Evolutionary conservation across 352 stramenopile species (phyloP), one percentile per base, ranked within the genome.

Genomic region (Pythium apleroticum): DNA sequence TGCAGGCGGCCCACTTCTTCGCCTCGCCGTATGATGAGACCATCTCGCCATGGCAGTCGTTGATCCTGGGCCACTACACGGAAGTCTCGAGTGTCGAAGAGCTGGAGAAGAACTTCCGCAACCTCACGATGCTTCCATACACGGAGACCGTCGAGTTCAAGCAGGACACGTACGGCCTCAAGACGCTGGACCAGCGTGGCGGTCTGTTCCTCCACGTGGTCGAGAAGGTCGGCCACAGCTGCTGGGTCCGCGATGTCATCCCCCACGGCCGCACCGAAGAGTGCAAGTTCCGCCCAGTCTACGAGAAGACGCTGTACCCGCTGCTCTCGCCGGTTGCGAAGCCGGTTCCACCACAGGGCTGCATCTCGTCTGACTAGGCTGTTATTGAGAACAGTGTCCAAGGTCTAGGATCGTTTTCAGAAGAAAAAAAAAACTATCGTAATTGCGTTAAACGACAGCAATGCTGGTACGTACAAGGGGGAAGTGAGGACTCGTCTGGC

Each of bases 201-300:
- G 60, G 52, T 0, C 53, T 80, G 1, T 65, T 72, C 52, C 25
- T 76, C 5, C 63, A 72, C 31, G 46, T 52, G 9, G 55, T 73
- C 0, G 43, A 63, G 9, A 54, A 68, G 30, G 57, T 81, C 22
- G 25, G 37, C 22, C 71, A 79, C 56, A 60, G 45, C 31, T 72
- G 71, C 63, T 79, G 71, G 71, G 45, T 76, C 25, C 22, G 43
- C 6, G 66, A 78, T 45, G 49, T 33, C 19, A 27, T 46, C 10
- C n/a, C 28, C 11, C 56, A 30, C 2, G 50, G 27, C 0, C 48
- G 2, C 12, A 60, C 28, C 45, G 56, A 35, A 15, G 17, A 6
- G 20, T 82, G 77, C 24, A 54, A 68, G 54, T 86, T 77, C 67
- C 57, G 63, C 46, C 30, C 43, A 2, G 63, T 86, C 24, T 84